Base-by-base conservation (phyloP, 2,329 filamentous ascomycete genomes). In the Reticulascus tulasneorum region DNA sequence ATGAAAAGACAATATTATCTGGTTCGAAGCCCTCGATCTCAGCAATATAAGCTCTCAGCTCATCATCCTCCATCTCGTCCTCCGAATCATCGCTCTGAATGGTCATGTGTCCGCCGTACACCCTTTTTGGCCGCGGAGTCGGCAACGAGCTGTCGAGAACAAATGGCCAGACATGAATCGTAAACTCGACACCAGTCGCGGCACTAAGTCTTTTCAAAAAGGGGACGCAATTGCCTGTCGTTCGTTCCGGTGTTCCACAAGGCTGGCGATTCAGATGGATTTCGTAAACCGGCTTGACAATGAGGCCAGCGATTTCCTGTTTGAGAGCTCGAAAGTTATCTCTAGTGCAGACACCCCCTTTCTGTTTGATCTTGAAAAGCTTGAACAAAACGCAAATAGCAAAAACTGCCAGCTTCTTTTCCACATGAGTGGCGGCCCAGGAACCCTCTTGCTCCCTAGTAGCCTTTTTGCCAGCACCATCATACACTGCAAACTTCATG, bases 371-470 rank as follows among this genome's bases (percentile, higher is more conserved):
- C 1, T 13, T 17, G 16, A 23, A 7, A 1, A 12, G 10, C 4
- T 33, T 13, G 0, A 66, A 46, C 0, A 64, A 40, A 0, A 52
- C 33, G 7, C 52, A 53, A 0, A 64, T 31, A 0, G 55, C 56
- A 15, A 62, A 55, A 0, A 56, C 49, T 0, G 63, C 59, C 0
- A 68, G 53, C 37, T 67, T 67, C 12, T 61, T 59, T 38, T 68
- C 64, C 1, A 62, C 57, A 16, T 68, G 64, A 0, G 57, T 52
- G 0, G 56, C 59, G 1, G 50, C 47, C 44, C 40, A 50, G 3
- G 40, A 23, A 0, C 47, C 48, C 0, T 30, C 10, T 7, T 34
- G n/a, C 11, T 32, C 36, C 9, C 23, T 24, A 0, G 28, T 28
- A 1, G 22, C 29, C 7, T 26, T 22, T 19, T 9, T 21, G 9